Evolutionary conservation across 1,139 yeast species (phyloP), one percentile per base, ranked within the genome.

Genomic region (Geotrichum aggregatum): DNA sequence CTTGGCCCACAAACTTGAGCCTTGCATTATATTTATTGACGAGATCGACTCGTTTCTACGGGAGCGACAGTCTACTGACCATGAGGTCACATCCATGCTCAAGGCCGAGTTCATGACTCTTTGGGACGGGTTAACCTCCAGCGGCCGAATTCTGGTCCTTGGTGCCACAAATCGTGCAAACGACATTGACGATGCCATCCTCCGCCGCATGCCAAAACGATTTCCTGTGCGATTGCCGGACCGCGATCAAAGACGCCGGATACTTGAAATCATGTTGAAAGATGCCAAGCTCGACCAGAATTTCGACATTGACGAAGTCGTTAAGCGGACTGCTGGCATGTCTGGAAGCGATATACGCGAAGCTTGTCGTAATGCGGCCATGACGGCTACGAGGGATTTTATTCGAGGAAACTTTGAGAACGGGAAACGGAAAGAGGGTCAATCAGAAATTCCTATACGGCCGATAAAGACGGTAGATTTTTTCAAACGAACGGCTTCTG

Each of bases 61-160:
- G 59, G 96, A 89, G 64, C 77, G 98, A 57, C 79, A 85, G 26
- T 78, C 89, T 0, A 76, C 76, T 51, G 98, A 92, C 69, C 98
- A 91, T 69, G 98, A 92, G 70, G 92, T 88, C n/a, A 89, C 96
- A 46, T 88, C 97, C 1, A 84, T 86, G 79, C 74, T 92, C 57
- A 92, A 92, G 69, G 96, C 98, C 0, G 98, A 92, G 69, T 92
- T 92, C 65, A 91, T 92, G 98, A 87, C 97, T 0, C 74, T 91
- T 54, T 92, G 98, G 98, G 98, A 92, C 68, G 98, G 98, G 0
- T 74, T 92, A 47, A 70, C 78, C 4, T 78, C 84, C 16, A 80
- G 81, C 52, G 95, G 96, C 1, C 76, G 95, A 50, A 79, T 92
- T 3, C 74, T 92, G 74, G 89, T 92, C 1, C 77, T 92, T 64